These are phyloP conservation scores for Claviceps quebecensis DNA, from an alignment of 2,329 filamentous ascomycete species.

Conservation along the genomic window DNA sequence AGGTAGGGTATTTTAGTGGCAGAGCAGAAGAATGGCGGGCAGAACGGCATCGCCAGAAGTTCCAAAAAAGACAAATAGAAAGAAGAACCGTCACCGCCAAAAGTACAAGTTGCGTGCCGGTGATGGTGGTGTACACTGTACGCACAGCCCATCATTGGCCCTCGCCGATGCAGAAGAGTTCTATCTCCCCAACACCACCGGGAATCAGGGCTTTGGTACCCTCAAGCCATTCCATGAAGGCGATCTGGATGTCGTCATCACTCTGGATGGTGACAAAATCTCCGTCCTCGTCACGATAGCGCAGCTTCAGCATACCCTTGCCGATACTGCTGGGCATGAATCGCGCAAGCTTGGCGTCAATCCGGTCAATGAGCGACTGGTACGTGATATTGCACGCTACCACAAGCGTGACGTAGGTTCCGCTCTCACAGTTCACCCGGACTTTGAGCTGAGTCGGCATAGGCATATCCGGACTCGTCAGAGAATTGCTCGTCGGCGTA, in stretches of 20 bases:
- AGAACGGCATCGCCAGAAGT: background rate
- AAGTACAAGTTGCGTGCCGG: background rate
- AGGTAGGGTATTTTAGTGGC: background rate
- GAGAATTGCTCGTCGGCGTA: conserved; percentile 14
- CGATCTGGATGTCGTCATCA: conserved; percentile 92
- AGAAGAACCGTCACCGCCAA: background rate
- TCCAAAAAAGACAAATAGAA: no score
- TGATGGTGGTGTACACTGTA: background rate
- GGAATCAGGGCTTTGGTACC: conserved; percentile 41
- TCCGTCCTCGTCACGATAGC: conserved; percentile 83
- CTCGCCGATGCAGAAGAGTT: conserved; percentile 61
- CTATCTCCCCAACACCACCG: conserved; percentile 75
- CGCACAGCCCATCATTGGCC: conserved; percentile 8
- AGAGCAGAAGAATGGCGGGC: background rate
- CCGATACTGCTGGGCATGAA: conserved; percentile 76
- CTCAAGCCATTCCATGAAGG: conserved; percentile 89
- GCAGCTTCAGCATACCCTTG: conserved; percentile 68
- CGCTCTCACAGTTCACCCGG: conserved; percentile 75
- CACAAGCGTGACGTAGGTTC: conserved; percentile 88
- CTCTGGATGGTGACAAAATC: conserved; percentile 89
- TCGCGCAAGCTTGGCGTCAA: conserved; percentile 84
- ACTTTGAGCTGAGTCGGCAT: conserved; percentile 75
- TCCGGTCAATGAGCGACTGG: conserved; percentile 83
- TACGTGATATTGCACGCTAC: conserved; percentile 93
- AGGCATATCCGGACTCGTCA: conserved; percentile 35